These are phyloP conservation scores for Dryas octopetala DNA, from an alignment of 306 rosid species.

Conservation along the genomic window DNA sequence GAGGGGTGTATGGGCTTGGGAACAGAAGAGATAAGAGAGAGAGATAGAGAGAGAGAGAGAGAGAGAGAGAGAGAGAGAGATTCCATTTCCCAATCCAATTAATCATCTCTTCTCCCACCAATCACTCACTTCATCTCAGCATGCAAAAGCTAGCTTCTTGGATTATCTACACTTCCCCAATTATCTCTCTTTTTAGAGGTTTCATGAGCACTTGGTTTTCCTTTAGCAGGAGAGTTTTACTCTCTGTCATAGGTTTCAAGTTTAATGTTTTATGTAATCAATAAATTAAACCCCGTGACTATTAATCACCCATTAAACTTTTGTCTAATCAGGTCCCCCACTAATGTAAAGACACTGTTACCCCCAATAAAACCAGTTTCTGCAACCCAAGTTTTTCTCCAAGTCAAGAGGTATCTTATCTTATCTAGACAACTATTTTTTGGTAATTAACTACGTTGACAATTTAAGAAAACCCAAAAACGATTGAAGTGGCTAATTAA, in stretches of 20 bases:
- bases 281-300: background rate
- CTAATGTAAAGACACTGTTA: constrained; percentile 6
- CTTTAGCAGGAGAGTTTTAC: constrained; percentile 4
- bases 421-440: constrained; percentile 14
- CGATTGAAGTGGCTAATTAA: constrained; percentile 20
- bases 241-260: constrained; percentile 3
- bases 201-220: constrained; percentile 21
- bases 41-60: constrained; percentile 30
- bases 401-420: constrained; percentile 9
- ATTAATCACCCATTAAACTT: constrained; percentile 5
- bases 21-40: constrained; percentile 60
- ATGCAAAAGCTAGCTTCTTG: constrained; percentile 28
- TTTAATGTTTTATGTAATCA: background rate
- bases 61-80: constrained; percentile 34
- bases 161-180: constrained; percentile 20
- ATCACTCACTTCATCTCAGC: constrained; percentile 29
- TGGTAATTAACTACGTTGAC: constrained; percentile 14
- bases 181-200: constrained; percentile 28
- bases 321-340: constrained; percentile 7
- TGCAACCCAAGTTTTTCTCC: background rate
- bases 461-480: background rate
- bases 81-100: constrained; percentile 54
- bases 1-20: constrained; percentile 71
- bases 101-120: constrained; percentile 35
- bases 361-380: background rate